phyloP scores from a whole-genome alignment of 139 green algal species.

The Auxenochlorella pyrenoidosa region DNA sequence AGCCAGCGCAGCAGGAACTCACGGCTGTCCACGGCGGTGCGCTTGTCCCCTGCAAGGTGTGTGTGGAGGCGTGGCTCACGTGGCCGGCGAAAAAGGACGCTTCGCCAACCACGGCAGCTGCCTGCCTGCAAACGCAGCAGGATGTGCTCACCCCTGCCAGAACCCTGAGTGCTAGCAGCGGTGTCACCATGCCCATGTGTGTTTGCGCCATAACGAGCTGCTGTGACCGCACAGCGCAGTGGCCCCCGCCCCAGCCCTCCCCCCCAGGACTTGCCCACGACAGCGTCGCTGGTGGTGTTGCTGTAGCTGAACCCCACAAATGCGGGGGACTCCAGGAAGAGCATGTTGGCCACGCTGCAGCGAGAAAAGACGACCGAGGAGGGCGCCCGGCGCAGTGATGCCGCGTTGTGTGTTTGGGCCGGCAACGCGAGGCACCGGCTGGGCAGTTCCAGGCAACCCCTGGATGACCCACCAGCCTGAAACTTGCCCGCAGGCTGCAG shows the following conservation, averaged over 20 bases:
- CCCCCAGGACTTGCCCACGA: conserved; percentile 59
- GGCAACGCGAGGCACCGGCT: background rate
- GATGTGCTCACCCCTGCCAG: background rate
- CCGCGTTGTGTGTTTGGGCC: background rate
- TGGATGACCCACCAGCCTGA: background rate
- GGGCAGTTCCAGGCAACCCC: background rate
- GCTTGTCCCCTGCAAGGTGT: conserved; percentile 31
- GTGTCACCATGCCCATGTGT: too few relatives aligned
- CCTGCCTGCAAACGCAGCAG: background rate
- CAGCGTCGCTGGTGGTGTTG: conserved; percentile 70
- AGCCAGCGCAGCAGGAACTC: conserved; percentile 77
- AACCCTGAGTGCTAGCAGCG: background rate
- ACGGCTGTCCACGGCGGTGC: conserved; percentile 70
- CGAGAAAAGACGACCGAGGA: background rate
- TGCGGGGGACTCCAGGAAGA: conserved; percentile 87
- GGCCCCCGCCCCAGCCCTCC: too few relatives aligned
- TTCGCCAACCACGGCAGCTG: too few relatives aligned
- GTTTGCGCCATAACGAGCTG: background rate
- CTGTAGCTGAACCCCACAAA: conserved; percentile 89
- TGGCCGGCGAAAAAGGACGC: background rate
- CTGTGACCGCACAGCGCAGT: too few relatives aligned
- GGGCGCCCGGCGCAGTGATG: background rate
- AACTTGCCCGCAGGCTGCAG: background rate
- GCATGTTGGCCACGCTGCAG: conserved; percentile 60
- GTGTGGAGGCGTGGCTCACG: too few relatives aligned